These are phyloP conservation scores for Geranium rotundifolium DNA, from an alignment of 345 rosid species.

Conservation along the genomic window DNA sequence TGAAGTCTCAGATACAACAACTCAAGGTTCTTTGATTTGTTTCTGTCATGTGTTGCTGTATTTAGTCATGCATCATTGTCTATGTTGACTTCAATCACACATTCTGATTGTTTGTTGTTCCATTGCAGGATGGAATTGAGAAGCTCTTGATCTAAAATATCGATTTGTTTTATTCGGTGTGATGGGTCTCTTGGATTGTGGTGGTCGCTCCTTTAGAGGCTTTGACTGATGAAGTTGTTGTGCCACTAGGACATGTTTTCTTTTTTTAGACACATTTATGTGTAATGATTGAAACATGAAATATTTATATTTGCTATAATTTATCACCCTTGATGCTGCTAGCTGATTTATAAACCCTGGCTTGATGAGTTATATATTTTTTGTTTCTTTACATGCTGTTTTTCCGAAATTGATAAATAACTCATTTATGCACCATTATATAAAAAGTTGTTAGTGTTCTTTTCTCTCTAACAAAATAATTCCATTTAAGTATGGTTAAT, in stretches of 20 bases:
- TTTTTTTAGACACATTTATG: not conserved
- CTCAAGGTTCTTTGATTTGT: conserved; percentile 46
- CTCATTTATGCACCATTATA: too few relatives aligned
- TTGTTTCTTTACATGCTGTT: too few relatives aligned
- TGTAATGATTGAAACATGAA: not conserved
- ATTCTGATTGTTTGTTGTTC: not conserved
- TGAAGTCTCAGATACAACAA: conserved; percentile 75
- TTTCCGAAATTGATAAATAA: too few relatives aligned
- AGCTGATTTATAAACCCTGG: not conserved
- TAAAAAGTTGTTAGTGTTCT: too few relatives aligned
- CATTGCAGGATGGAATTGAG: conserved; percentile 86
- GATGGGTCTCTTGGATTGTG: conserved; percentile 64
- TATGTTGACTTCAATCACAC: not conserved
- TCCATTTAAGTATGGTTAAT: too few relatives aligned
- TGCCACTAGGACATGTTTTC: not conserved
- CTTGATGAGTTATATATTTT: too few relatives aligned
- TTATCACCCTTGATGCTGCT: conserved; percentile 2
- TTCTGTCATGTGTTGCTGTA: not conserved
- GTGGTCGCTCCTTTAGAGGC: conserved; percentile 33
- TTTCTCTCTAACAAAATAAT: too few relatives aligned
- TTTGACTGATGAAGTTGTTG: conserved; percentile 52
- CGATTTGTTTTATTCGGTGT: conserved; percentile 43
- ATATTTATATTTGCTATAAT: not conserved
- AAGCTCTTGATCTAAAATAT: conserved; percentile 61
- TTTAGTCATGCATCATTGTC: not conserved